These are phyloP conservation scores for Annulohypoxylon nitens DNA, from an alignment of 495 filamentous ascomycete genomes.

Conservation along the genomic window DNA sequence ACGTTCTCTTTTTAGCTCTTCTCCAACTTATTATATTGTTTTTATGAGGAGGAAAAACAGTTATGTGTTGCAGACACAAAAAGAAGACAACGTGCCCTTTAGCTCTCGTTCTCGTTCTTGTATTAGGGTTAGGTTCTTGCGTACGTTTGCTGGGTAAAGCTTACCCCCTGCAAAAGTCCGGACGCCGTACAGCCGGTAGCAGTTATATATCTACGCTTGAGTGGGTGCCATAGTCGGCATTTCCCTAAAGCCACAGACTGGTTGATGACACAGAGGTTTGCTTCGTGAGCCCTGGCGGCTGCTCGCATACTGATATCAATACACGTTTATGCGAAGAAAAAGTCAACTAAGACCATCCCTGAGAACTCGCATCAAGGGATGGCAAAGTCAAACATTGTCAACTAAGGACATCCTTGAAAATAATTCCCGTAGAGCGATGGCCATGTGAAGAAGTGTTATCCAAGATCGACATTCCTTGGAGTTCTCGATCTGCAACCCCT, in stretches of 20 bases:
- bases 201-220: conserved; percentile 26
- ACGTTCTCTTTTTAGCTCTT: conserved; percentile 7
- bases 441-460: not conserved
- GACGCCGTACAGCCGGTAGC: conserved; percentile 11
- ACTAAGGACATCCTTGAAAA: not conserved
- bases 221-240: not conserved
- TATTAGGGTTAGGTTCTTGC: conserved; percentile 10
- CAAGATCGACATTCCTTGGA: not conserved
- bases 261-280: conserved; percentile 14
- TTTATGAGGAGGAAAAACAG: conserved; percentile 3
- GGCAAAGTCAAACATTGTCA: not conserved
- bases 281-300: conserved; percentile 29
- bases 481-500: conserved; percentile 16
- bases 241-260: not conserved
- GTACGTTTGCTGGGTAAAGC: conserved; percentile 2
- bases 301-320: conserved; percentile 25
- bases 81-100: conserved; percentile 10
- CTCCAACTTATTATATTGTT: conserved; percentile 3
- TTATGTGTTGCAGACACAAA: not conserved
- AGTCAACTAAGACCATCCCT: conserved; percentile 12
- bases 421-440: not conserved
- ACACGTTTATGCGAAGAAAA: conserved; percentile 16
- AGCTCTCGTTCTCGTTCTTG: conserved; percentile 32
- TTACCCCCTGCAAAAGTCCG: conserved; percentile 18
- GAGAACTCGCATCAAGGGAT: not conserved